These are phyloP conservation scores for Aspergillus sp. DNA, from an alignment of 2,329 filamentous ascomycete genomes.

Conservation along the genomic window DNA sequence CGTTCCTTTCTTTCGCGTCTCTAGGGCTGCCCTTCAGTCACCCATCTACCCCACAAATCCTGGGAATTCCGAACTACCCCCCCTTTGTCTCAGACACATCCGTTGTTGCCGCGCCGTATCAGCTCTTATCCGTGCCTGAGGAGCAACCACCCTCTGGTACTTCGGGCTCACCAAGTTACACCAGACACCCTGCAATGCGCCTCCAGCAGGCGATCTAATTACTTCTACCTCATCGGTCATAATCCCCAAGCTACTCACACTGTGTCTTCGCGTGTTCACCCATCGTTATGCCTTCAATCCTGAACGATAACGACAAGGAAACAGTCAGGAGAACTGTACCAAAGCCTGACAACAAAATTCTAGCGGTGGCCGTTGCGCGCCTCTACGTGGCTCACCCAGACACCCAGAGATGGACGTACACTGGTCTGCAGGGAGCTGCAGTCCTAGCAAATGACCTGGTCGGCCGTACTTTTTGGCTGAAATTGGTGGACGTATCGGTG, in stretches of 20 bases:
- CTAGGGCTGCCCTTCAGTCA: neutral
- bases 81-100: conserved; percentile 6
- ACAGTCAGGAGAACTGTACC: conserved; percentile 93
- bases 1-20: neutral
- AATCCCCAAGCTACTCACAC: conserved; percentile 9
- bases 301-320: conserved; percentile 93
- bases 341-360: conserved; percentile 95
- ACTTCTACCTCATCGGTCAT: neutral
- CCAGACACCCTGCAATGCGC: conserved; percentile 23
- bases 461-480: conserved; percentile 95
- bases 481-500: conserved; percentile 95
- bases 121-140: conserved; percentile 17
- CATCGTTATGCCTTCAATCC: conserved; percentile 61
- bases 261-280: conserved; percentile 7
- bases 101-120: conserved; percentile 15
- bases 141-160: conserved; percentile 13
- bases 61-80: neutral
- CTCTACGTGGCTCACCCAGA: conserved; percentile 93
- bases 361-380: conserved; percentile 87
- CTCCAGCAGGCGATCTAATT: conserved; percentile 11
- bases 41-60: neutral
- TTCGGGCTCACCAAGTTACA: conserved; percentile 2
- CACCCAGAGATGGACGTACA: conserved; percentile 85
- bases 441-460: conserved; percentile 93
- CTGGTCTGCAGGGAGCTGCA: conserved; percentile 85